Evolutionary conservation across 1,284 basidiomycete genomes (phyloP), one percentile per base, ranked within the genome.

Genomic region (Ceratobasidium papillatum): DNA sequence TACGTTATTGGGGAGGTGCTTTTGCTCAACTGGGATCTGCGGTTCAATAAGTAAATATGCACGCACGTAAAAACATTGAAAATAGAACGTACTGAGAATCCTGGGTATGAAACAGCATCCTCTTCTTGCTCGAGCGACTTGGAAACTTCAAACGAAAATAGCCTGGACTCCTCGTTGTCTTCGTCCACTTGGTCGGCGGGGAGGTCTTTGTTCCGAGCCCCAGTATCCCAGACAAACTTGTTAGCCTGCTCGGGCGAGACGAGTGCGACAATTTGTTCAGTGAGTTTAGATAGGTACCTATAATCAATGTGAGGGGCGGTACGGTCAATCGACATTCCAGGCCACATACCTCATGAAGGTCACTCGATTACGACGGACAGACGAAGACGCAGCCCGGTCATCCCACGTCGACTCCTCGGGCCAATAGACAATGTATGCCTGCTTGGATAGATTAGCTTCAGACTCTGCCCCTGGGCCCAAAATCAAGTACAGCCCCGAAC

Each of bases 221-320:
- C 36, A 32, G 64, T 52, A 9, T 73, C 54, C 64, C 74, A 76
- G 22, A 74, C 61, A 12, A 75, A 43, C 7, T 22, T 32, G 17
- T 59, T 47, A 5, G 85, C 82, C 63, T 89, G 85, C 30, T 84
- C 83, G 0, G 83, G 75, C 0, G 88, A 87, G 22, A 89, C 80
- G 14, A 88, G 76, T 22, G 84, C 84, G 0, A 86, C 78, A 1
- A 86, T 79, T 76, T 89, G 88, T 76, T 90, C 88, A 11, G 84
- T 80, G 52, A 88, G 84, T 80, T 88, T 88, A 4, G 84, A 87
- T 14, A 89, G 83, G 77, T 89, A 90, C 59, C 88, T 88, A 12
- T 43, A 4, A 22, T 25, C 38, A 7, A 27, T 7, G 38, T 43
- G 0, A 43, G 11, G 19, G 9, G 8, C 11, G 41, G 14, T 38